phyloP scores from a whole-genome alignment of 805 yeast genomes.

The Candida qinlingensis region DNA sequence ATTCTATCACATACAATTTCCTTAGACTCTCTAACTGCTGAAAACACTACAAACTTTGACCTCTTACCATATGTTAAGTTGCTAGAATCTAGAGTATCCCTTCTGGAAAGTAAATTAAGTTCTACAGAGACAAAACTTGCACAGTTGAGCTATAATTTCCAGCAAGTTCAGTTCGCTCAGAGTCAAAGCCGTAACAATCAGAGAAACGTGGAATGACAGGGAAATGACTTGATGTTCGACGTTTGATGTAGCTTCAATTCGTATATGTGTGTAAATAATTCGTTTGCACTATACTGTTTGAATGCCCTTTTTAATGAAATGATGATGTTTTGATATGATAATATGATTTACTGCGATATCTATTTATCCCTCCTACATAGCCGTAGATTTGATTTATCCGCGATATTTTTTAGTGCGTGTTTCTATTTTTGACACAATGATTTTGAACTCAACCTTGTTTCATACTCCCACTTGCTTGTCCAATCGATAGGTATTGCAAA shows the following conservation, averaged over 20 bases:
- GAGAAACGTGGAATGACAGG: background rate
- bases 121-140: slow-evolving; percentile 19
- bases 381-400: background rate
- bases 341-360: no score
- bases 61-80: slow-evolving; percentile 19
- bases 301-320: background rate
- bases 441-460: background rate
- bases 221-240: no score
- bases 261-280: no score
- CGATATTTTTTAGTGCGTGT: background rate
- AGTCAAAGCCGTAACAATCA: background rate
- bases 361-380: no score
- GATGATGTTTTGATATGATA: background rate
- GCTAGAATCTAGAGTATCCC: slow-evolving; percentile 18
- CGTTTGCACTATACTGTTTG: no score
- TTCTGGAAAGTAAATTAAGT: slow-evolving; percentile 16
- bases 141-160: slow-evolving; percentile 15
- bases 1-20: background rate
- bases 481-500: background rate
- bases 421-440: background rate
- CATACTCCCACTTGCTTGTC: background rate
- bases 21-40: slow-evolving; percentile 2
- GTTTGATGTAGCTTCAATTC: no score
- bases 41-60: slow-evolving; percentile 6
- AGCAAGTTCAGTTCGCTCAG: slow-evolving; percentile 3